Evolutionary conservation across 345 rosid species (phyloP).

Genomic region (Lumnitzera racemosa): DNA sequence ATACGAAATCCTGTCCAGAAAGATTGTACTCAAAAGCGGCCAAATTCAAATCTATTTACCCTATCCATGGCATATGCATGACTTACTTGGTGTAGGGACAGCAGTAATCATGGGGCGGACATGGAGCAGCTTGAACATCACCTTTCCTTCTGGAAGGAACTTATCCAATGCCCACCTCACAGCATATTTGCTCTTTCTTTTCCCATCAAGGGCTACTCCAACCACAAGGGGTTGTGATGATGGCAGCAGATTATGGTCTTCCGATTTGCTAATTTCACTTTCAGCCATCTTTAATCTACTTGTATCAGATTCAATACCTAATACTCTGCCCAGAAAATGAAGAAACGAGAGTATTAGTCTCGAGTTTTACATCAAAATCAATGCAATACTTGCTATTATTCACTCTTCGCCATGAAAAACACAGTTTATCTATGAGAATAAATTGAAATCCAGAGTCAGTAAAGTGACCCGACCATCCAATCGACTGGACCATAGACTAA

Average conservation of each 20-base stretch:
- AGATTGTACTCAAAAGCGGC: neutral
- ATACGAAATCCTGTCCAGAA: neutral
- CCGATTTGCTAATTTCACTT: slow-evolving; percentile 22
- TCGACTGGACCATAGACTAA: too few relatives aligned
- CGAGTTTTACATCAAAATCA: too few relatives aligned
- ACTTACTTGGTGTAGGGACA: slow-evolving; percentile 88
- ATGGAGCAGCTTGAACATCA: slow-evolving; percentile 55
- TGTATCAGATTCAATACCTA: slow-evolving; percentile 19
- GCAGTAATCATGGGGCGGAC: slow-evolving; percentile 47
- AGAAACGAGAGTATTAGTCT: too few relatives aligned
- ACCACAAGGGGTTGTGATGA: slow-evolving; percentile 33
- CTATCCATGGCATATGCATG: neutral
- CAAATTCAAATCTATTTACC: neutral
- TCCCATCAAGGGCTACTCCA: slow-evolving; percentile 70
- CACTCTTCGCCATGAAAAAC: too few relatives aligned
- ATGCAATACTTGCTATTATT: too few relatives aligned
- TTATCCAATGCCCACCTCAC: slow-evolving; percentile 22
- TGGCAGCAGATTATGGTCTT: slow-evolving; percentile 20
- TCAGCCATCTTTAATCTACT: slow-evolving; percentile 47
- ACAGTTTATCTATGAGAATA: too few relatives aligned
- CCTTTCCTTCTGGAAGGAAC: slow-evolving; percentile 38
- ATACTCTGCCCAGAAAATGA: too few relatives aligned
- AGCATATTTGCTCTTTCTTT: slow-evolving; percentile 39
- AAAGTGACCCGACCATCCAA: too few relatives aligned
- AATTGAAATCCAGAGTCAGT: too few relatives aligned